phyloP scores from a whole-genome alignment of 805 yeast species.

The Teunomyces pallodes region DNA sequence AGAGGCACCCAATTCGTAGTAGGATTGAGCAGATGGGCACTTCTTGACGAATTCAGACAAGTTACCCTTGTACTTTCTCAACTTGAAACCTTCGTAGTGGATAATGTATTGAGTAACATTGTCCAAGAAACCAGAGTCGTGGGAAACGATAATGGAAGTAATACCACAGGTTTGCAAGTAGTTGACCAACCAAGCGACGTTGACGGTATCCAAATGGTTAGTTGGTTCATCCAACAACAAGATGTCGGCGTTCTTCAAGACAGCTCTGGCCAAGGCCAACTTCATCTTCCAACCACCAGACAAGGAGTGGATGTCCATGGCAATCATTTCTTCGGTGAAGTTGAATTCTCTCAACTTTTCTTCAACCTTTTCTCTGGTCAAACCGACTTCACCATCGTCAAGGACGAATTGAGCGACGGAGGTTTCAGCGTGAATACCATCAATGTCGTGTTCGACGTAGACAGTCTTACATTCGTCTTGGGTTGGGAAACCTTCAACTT shows the following conservation, averaged over 20 bases:
- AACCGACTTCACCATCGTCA: slow-evolving; percentile 76
- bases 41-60: slow-evolving; percentile 97
- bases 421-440: slow-evolving; percentile 96
- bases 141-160: slow-evolving; percentile 97
- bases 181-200: slow-evolving; percentile 99
- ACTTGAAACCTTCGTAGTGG: slow-evolving; percentile 99
- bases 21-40: slow-evolving; percentile 98
- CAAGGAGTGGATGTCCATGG: slow-evolving; percentile 90
- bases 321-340: slow-evolving; percentile 91
- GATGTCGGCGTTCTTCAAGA: slow-evolving; percentile 96
- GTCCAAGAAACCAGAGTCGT: slow-evolving; percentile 99
- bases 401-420: slow-evolving; percentile 89
- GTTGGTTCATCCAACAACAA: slow-evolving; percentile 99
- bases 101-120: slow-evolving; percentile 96
- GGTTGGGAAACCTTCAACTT: slow-evolving; percentile 99
- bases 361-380: slow-evolving; percentile 65
- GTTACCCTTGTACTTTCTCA: slow-evolving; percentile 99
- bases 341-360: slow-evolving; percentile 84
- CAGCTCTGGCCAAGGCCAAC: slow-evolving; percentile 99
- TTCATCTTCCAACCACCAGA: slow-evolving; percentile 99
- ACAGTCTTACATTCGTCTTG: slow-evolving; percentile 99
- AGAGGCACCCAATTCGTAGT: slow-evolving; percentile 98
- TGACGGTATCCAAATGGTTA: slow-evolving; percentile 99
- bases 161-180: slow-evolving; percentile 98
- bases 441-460: slow-evolving; percentile 99